Percentiles rank a stretch among this genome's conserved stretches.
Evolutionary conservation across 2,329 filamentous ascomycete genomes (phyloP).

Genomic region (Arthrobotrys megalospora): DNA sequence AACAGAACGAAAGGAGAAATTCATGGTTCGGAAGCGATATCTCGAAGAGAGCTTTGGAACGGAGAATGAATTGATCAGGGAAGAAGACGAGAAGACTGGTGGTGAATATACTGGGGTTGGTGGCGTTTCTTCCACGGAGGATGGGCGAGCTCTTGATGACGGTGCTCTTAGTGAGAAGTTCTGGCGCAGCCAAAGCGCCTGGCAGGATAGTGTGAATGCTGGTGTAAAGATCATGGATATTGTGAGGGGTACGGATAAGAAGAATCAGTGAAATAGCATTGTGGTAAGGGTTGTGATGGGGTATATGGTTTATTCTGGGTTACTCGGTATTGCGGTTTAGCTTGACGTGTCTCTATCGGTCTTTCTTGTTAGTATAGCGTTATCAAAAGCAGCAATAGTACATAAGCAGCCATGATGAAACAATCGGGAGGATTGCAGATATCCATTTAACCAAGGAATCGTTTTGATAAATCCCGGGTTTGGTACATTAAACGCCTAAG

Average conservation of each 20-base stretch:
- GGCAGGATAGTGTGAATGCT: slow-evolving; percentile 48
- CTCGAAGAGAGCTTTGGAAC: slow-evolving; percentile 80
- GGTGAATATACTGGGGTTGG: slow-evolving; percentile 51
- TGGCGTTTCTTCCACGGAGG: slow-evolving; percentile 30
- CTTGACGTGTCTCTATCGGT: not conserved
- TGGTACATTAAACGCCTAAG: slow-evolving; percentile 15
- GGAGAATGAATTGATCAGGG: slow-evolving; percentile 69
- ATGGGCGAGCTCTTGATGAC: slow-evolving; percentile 43
- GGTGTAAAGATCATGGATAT: slow-evolving; percentile 56
- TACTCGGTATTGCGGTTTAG: not conserved
- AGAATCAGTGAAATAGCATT: slow-evolving; percentile 48
- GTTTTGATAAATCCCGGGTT: not conserved
- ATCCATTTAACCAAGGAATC: not conserved
- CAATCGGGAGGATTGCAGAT: not conserved
- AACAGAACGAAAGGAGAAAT: slow-evolving; percentile 86
- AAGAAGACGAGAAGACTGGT: slow-evolving; percentile 51
- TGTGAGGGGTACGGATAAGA: slow-evolving; percentile 45
- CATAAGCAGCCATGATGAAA: slow-evolving; percentile 6
- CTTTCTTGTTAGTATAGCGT: not conserved
- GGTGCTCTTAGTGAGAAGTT: slow-evolving; percentile 55
- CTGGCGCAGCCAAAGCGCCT: slow-evolving; percentile 55
- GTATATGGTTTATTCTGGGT: not conserved
- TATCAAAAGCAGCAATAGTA: slow-evolving; percentile 16
- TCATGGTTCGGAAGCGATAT: slow-evolving; percentile 82
- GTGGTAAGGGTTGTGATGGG: not conserved